Evolutionary conservation across 306 rosid species (phyloP), one percentile per base, ranked within the genome.

Genomic region (Castanea crenata): DNA sequence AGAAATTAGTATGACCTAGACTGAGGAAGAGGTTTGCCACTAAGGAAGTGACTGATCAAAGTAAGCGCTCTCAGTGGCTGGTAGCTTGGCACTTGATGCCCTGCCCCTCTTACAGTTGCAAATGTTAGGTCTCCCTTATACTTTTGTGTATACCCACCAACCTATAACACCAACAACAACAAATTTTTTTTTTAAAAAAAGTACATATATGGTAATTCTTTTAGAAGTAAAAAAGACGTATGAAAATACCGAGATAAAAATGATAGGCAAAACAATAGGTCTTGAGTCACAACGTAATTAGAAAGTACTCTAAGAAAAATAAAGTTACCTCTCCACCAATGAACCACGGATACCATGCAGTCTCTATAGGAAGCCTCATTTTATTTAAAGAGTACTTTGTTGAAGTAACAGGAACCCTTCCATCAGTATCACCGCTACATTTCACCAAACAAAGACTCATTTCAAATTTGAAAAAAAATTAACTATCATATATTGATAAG

Each of bases 351-450:
- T 85, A 86, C 98, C 97, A 92, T 57, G 3, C 11, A 41, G 85
- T 87, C 82, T 84, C 76, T n/a, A 89, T 63, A 0, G 94, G 85
- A 55, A 95, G 92, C 1, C 89, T 87, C 94, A 95, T 57, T 71
- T 86, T 77, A 2, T 85, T 75, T 35, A 95, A 41, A 0, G 99
- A 91, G 84, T 95, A 81, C 85, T 88, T 90, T 55, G 99, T 92
- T 73, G 99, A 95, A 80, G 99, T 95, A 18, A 95, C 83, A 0
- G 99, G 94, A 75, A 95, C 97, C 63, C 92, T 85, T 85, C 94
- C 98, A 69, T 95, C 99, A 1, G n/a, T 59, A 51, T 95, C 99
- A 9, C 99, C 99, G 72, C 99, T 94, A 79, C 85, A 82, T 52
- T 21, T 54, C 4, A 72, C 8, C 31, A 27, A 86, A 81, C 54